Base-by-base conservation (phyloP, 2,329 filamentous ascomycete species). In the Epichloe sibirici region DNA sequence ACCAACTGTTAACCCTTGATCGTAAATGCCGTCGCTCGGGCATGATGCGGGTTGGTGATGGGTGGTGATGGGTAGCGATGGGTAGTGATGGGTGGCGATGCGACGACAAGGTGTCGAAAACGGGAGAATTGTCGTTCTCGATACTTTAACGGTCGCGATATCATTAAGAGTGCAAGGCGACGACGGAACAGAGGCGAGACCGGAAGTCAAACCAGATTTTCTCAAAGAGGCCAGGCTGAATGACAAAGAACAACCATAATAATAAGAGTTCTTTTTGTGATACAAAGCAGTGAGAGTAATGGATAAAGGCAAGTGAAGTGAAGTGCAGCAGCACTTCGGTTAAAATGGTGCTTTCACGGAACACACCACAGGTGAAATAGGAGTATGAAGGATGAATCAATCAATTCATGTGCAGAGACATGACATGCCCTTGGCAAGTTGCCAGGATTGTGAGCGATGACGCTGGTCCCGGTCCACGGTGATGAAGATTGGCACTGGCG, bases 1-100 rank as follows among this genome's bases (percentile, higher is more conserved):
- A 51, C 38, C 43, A 45, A 25, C 45, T 49, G 23, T 52, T 49
- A 38, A 50, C 39, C 31, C 52, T 55, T 17, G 39, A 44, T 13
- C 25, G 48, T 13, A 51, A 37, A 5, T 37, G 38, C 17, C 34
- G 39, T 13, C 17, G 47, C n/a, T 42, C 49, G 15, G 47, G 21
- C 56, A 58, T 58, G 35, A n/a, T 39, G 37, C 37, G 12, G 13
- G 34, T 9, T 9, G 5, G 12, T 13, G 34, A 9, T 37, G 34
- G 34, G 13, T 3, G 11, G 28, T 44, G 17, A 15, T 23, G 23
- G 15, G 23, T 34, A 7, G 23, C 4, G 25, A 31, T 46, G 28
- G 34, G 13, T 3, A 7, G 28, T 28, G 17, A 15, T 23, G 23
- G 15, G 23, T 34, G 4, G 23, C 5, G 25, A 31, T 46, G 28